These are phyloP conservation scores for Quillaja saponaria DNA, from an alignment of 306 rosid genomes.

Conservation along the genomic window DNA sequence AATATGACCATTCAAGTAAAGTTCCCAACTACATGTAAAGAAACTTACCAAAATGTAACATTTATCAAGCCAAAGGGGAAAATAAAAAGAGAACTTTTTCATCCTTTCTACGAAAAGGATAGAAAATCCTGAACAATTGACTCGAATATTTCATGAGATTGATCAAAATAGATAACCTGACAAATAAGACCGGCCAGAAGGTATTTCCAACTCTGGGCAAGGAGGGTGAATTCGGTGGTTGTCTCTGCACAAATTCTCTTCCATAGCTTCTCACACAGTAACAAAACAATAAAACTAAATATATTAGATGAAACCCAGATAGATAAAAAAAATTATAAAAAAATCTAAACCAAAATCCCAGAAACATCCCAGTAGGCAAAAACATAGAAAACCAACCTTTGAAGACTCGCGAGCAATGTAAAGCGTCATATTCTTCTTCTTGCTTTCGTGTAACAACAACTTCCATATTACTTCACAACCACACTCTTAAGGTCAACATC, in stretches of 20 bases:
- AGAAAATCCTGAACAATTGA: constrained; percentile 6
- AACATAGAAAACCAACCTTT: constrained; percentile 53
- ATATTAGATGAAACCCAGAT: background rate
- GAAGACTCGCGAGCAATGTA: constrained; percentile 98
- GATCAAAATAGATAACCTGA: constrained; percentile 46
- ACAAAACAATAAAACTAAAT: constrained; percentile 18
- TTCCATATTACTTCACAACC: constrained; percentile 84
- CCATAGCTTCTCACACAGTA: constrained; percentile 49
- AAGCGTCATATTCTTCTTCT: constrained; percentile 62
- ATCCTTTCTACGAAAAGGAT: constrained; percentile 24
- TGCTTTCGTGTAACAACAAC: constrained; percentile 45
- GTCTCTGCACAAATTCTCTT: constrained; percentile 64
- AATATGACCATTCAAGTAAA: constrained; percentile 37
- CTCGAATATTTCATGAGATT: constrained; percentile 5
- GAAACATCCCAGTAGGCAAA: background rate
- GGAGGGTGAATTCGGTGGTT: constrained; percentile 56
- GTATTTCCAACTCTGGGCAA: constrained; percentile 56
- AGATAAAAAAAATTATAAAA: too few species aligned
- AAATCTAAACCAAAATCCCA: too few species aligned
- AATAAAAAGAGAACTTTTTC: constrained; percentile 13
- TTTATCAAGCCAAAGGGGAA: too few species aligned
- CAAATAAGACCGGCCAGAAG: constrained; percentile 55
- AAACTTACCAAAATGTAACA: constrained; percentile 24
- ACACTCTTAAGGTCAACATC: constrained; percentile 59
- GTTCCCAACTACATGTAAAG: constrained; percentile 36